Evolutionary conservation across 2,329 filamentous ascomycete species (phyloP), one percentile per base, ranked within the genome.

Genomic region (Aspergillus hiratsukae): DNA sequence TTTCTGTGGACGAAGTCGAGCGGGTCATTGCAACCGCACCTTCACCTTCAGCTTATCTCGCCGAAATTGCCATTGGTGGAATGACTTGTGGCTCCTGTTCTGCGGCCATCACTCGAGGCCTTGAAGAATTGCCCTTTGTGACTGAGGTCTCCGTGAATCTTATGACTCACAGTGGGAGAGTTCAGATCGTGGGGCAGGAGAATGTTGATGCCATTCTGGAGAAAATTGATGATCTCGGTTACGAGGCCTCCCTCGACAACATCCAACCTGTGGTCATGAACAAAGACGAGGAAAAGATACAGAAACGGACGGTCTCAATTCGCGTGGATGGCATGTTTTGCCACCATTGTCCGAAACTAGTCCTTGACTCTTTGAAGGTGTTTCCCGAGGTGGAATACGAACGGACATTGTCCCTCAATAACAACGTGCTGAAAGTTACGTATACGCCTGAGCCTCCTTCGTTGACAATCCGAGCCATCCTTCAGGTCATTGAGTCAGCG

Each of bases 381-480:
- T 76, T 80, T 2, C 83, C 87, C 61, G 76, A 77, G 8, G 75
- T 78, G 37, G 65, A 64, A 17, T 64, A 75, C 10, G 69, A 70
- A 14, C 62, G 73, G 7, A 53, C 74, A 19, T 81, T 85, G 1
- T 85, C 85, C 1, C 73, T 83, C 27, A 74, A 86, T 37, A 78
- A 82, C 21, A 89, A 91, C 0, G 82, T 91, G 29, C 66, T 96
- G 46, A 87, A 81, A 63, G 69, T 96, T 53, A 81, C 76, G 3
- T 97, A 97, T 66, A 77, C 77, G 0, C 90, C 92, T 0, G 70
- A 82, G 1, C 79, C 85, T 3, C 89, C 90, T 0, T 68, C 64
- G 0, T 84, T 96, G 65, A 96, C 90, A 0, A 83, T 96, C 61
- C 84, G 93, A 50, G 81, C 84, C 7, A 89, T 97, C 45, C 76